phyloP scores from a whole-genome alignment of 257 asterid species.

The Rubia yunnanensis region DNA sequence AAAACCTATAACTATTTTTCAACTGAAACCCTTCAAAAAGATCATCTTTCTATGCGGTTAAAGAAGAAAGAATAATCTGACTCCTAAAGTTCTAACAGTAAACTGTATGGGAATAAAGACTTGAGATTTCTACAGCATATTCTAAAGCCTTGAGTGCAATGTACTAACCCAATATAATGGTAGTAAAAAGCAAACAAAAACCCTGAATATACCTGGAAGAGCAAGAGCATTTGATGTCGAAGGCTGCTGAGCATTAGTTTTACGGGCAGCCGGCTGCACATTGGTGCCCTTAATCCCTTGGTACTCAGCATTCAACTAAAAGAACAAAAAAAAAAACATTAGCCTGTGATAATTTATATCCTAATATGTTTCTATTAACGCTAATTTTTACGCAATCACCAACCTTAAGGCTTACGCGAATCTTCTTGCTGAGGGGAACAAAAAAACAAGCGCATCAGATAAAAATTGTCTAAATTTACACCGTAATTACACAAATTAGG shows the following conservation, averaged over 20 bases:
- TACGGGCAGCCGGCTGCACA: conserved; percentile 24
- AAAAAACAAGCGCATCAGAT: background rate
- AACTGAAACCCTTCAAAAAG: background rate
- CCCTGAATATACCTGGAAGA: conserved; percentile 53
- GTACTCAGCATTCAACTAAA: conserved; percentile 63
- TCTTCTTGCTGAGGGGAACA: conserved; percentile 61
- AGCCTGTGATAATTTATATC: background rate
- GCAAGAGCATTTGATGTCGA: conserved; percentile 61
- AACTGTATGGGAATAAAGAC: background rate
- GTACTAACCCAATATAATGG: background rate
- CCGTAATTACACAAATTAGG: background rate
- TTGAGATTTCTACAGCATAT: background rate
- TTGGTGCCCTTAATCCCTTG: conserved; percentile 32
- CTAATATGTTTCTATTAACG: background rate
- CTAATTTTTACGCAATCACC: conserved; percentile 11
- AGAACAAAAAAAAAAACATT: too few relatives aligned
- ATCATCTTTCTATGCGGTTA: background rate
- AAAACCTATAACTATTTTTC: background rate
- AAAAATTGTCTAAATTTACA: background rate
- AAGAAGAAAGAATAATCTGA: background rate
- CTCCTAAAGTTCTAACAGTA: background rate
- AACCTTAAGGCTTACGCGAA: conserved; percentile 79
- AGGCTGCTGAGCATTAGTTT: conserved; percentile 32
- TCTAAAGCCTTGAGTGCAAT: background rate
- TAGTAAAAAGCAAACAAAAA: background rate